Evolutionary conservation across 768 basidiomycete species (phyloP), one percentile per base, ranked within the genome.

Genomic region (Tricholoma terreum): DNA sequence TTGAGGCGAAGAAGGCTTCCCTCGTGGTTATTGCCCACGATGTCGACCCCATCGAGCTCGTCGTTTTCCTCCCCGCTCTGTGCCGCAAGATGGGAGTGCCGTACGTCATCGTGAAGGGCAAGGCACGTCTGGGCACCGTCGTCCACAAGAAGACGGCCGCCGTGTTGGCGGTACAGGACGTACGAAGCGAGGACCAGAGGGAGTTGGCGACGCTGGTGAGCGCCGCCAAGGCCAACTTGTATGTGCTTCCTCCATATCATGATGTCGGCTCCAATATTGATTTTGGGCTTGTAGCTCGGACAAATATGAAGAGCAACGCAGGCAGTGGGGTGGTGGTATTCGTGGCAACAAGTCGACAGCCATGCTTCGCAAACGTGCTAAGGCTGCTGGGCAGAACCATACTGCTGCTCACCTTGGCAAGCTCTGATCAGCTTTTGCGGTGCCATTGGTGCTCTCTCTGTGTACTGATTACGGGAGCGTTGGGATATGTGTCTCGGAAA

Each of bases 31-130:
- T 98, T 63, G 94, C 91, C 35, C 93, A 98, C 73, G 95, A 98
- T 72, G 96, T 99, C 59, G 96, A 99, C 82, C 96, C 96, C 40
- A 97, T 98, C 62, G 96, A 99, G 79, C 89, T 99, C 67, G 96
- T 99, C 63, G 85, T 99, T 76, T 98, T 92, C 88, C 83, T 98
- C 58, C 96, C 96, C 56, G 94, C 96, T 55, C 87, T 98, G 59
- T 98, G 96, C 81, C 89, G 94, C 76, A 98, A 98, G 87, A 98
- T 98, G 95, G 95, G 95, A 73, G 90, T 98, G 33, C 95, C 95
- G 38, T 98, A 98, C 77, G 92, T 94, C 62, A 97, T 99, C 63
- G 94, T 96, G 66, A 98, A 98, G 81, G 90, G 91, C 78, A 98
- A 98, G 79, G 93, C 96, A 56, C 92, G 96, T 72, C 92, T 98